Evolutionary conservation across 345 rosid species (phyloP), one percentile per base, ranked within the genome.

Genomic region (Chamaenerion angustifolium): DNA sequence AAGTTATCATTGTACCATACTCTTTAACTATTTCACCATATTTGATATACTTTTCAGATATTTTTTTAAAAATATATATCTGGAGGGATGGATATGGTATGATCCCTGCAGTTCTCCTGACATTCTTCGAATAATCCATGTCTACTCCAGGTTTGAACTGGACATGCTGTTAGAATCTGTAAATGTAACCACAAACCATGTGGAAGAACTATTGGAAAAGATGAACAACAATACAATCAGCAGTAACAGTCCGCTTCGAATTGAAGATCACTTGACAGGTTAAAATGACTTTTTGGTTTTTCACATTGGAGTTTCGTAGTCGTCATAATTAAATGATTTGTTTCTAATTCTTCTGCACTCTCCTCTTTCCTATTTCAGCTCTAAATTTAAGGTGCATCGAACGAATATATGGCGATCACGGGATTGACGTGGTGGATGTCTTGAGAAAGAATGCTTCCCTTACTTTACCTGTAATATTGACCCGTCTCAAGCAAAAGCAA

Each of bases 81-180:
- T 8, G 37, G 37, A 31, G 37, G 25, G 25, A 21, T 21, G 25
- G 25, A 21, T 21, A 21, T 21, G 25, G 10, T 31, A 31, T 7
- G 4, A 3, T 31, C 37, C 10, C 37, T 31, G 10, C 37, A 3
- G 3, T 31, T 31, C 37, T 31, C 37, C 7, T 31, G 8, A 31
- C 37, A 31, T 31, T 31, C 25, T 4, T 21, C 37, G 10, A 31
- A 31, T 31, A 31, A 31, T 31, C 37, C 37, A 31, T 31, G 7
- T 31, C 8, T 31, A 31, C 37, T 31, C 37, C 79, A 92, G 98
- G 93, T 87, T 87, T 61, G 98, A 92, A 75, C 72, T 92, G 72
- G 98, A 92, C 71, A 83, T 92, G 96, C 40, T 92, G 70, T 65
- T 92, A 70, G 98, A 92, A 66, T 87, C 98, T 56, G 95, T 79